Evolutionary conservation across 169 alveolate genomes (phyloP).

Genomic region (Cyclospora cayetanensis): DNA sequence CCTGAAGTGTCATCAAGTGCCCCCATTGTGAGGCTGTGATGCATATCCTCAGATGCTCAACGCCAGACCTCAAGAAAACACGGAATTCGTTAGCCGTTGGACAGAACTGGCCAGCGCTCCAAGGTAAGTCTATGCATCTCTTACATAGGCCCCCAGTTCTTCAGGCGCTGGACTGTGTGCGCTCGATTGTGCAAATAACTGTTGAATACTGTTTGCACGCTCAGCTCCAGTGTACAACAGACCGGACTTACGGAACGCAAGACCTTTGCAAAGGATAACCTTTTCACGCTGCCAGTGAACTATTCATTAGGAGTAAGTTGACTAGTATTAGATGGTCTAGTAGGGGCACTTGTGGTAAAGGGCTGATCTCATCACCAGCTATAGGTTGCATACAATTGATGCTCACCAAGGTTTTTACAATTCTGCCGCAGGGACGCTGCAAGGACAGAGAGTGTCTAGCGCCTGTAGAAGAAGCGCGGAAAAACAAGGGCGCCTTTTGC

Average conservation of each 20-base stretch:
- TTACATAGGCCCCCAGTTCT: not conserved
- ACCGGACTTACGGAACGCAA: not conserved
- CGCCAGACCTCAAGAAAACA: not conserved
- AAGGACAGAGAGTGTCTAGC: conserved; percentile 40
- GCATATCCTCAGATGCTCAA: too few species aligned
- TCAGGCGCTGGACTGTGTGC: not conserved
- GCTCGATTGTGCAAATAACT: not conserved
- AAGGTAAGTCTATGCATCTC: conserved; percentile 7
- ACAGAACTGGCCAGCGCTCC: conserved; percentile 44
- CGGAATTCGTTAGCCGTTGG: conserved; percentile 63
- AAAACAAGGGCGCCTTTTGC: not conserved
- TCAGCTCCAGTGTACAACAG: conserved; percentile 61
- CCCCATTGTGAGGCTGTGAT: too few species aligned
- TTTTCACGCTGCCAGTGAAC: conserved; percentile 41
- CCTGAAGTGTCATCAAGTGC: too few species aligned
- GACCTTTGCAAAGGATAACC: conserved; percentile 11
- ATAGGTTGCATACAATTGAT: too few species aligned
- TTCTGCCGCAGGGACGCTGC: conserved; percentile 5
- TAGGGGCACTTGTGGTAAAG: too few species aligned
- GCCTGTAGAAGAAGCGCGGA: conserved; percentile 4
- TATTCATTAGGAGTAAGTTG: conserved; percentile 15
- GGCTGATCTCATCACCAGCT: too few species aligned
- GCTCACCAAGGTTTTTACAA: not conserved
- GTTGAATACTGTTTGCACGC: not conserved
- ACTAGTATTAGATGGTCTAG: too few species aligned